Evolutionary conservation across 2,329 filamentous ascomycete genomes (phyloP), one percentile per base, ranked within the genome.

Genomic region (Stromatinia cepivora): DNA sequence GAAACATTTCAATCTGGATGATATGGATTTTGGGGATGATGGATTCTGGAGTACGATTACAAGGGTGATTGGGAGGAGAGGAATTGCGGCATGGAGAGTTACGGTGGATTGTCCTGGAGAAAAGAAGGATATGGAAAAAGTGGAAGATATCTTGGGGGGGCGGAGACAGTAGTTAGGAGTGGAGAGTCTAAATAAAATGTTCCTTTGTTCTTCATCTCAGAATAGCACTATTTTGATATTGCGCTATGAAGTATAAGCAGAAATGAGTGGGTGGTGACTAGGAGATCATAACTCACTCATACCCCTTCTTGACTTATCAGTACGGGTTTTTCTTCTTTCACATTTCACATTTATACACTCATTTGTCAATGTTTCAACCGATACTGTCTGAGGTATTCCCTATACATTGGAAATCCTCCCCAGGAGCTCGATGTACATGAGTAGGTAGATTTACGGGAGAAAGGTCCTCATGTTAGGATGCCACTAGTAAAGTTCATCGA

Each of bases 11-110:
- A 93, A 93, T 75, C 81, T 94, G 54, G 92, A 94, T 78, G 92
- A 94, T 79, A 82, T 94, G 77, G 91, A 94, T 77, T 93, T 92
- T 82, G 90, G 82, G 2, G 88, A 91, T 71, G 91, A 94, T 74
- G 92, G 92, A 8, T 82, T 94, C 64, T 90, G 87, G 89, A 83
- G 85, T 71, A 94, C 92, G 10, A 79, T 94, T 58, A 81, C 83
- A 48, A 82, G 91, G 73, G 90, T 93, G 5, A 80, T 92, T 73
- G 88, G 88, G 50, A 82, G 87, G 73, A 81, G 88, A 63, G 88
- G 88, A 8, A 79, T 90, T 22, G 84, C 83, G 46, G 85, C 84
- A 50, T 90, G 88, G 88, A 84, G 87, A 70, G 84, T 90, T 10
- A 90, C 87, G 31, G n/a, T 65, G 39, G 42, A 66, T 39, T 69